Evolutionary conservation across 441 rosid genomes (phyloP).

Genomic region (Populus hybrid): DNA sequence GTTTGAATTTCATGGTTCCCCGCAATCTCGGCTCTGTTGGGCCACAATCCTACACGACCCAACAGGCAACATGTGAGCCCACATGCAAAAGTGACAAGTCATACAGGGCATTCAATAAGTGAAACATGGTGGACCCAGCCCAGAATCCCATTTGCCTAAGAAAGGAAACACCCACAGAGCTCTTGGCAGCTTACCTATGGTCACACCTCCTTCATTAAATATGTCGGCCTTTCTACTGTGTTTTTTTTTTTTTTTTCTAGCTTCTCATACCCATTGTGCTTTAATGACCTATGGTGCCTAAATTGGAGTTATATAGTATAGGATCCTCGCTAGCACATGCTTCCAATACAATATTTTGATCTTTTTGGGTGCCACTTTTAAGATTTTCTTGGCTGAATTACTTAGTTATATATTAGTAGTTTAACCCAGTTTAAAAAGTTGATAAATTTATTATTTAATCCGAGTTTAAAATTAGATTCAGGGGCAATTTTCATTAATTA

Average conservation of each 20-base stretch:
- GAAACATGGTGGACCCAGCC: slow-evolving; percentile 26
- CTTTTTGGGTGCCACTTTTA: too few species aligned
- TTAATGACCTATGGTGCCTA: not conserved
- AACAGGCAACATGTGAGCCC: too few species aligned
- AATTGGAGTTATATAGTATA: too few species aligned
- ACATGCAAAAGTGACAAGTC: too few species aligned
- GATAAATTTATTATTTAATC: too few species aligned
- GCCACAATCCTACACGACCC: too few species aligned
- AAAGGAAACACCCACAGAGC: slow-evolving; percentile 1
- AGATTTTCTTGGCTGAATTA: not conserved
- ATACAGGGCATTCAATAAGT: slow-evolving; percentile 6
- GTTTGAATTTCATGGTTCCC: too few species aligned
- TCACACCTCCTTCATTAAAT: not conserved
- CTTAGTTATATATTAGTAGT: too few species aligned
- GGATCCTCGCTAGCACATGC: not conserved
- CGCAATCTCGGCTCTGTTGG: not conserved
- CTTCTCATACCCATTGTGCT: not conserved
- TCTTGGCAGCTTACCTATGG: not conserved
- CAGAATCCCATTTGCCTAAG: slow-evolving; percentile 6
- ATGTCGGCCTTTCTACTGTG: not conserved
- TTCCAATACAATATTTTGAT: not conserved
- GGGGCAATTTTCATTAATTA: too few species aligned
- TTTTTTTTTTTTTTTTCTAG: too few species aligned
- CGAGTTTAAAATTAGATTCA: too few species aligned
- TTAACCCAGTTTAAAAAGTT: too few species aligned